phyloP scores from a whole-genome alignment of 495 filamentous ascomycete species.

The Neurospora terricola region DNA sequence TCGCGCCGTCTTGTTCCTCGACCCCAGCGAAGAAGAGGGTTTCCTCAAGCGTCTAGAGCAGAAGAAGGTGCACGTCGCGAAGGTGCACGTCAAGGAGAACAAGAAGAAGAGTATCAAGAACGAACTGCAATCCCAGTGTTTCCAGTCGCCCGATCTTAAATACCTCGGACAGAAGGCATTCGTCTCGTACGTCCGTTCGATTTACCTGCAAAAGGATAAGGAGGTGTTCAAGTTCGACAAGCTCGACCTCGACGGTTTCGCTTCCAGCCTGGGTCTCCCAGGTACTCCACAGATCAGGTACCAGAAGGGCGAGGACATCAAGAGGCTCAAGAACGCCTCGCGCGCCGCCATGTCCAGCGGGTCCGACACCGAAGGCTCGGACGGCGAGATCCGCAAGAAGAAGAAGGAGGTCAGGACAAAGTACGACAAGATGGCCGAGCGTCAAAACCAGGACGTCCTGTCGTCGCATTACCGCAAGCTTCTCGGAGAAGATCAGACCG shows the following conservation, averaged over 20 bases:
- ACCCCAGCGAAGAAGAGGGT: slow-evolving; percentile 81
- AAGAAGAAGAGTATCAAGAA: slow-evolving; percentile 80
- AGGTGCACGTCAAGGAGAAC: slow-evolving; percentile 74
- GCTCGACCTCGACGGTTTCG: slow-evolving; percentile 75
- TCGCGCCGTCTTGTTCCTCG: slow-evolving; percentile 80
- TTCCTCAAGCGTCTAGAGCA: slow-evolving; percentile 74
- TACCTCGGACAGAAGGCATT: slow-evolving; percentile 96
- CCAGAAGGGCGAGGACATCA: slow-evolving; percentile 75
- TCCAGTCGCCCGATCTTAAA: slow-evolving; percentile 88
- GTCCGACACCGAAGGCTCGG: slow-evolving; percentile 28
- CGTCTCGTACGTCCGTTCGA: slow-evolving; percentile 69
- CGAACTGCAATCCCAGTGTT: slow-evolving; percentile 84
- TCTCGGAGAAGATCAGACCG: slow-evolving; percentile 55
- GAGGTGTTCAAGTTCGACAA: slow-evolving; percentile 76
- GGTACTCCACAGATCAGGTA: slow-evolving; percentile 88
- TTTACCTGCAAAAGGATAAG: slow-evolving; percentile 86
- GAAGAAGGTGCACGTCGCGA: slow-evolving; percentile 78
- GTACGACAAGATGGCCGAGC: slow-evolving; percentile 93
- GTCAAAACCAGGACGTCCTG: slow-evolving; percentile 88
- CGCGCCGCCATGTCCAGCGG: slow-evolving; percentile 48
- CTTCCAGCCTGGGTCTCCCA: slow-evolving; percentile 75
- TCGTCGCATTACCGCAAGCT: slow-evolving; percentile 85
- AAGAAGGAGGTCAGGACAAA: slow-evolving; percentile 70
- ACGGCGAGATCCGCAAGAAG: slow-evolving; percentile 45
- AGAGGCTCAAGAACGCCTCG: slow-evolving; percentile 77